Evolutionary conservation across 2,329 filamentous ascomycete species (phyloP).

Genomic region (Balansia obtecta): DNA sequence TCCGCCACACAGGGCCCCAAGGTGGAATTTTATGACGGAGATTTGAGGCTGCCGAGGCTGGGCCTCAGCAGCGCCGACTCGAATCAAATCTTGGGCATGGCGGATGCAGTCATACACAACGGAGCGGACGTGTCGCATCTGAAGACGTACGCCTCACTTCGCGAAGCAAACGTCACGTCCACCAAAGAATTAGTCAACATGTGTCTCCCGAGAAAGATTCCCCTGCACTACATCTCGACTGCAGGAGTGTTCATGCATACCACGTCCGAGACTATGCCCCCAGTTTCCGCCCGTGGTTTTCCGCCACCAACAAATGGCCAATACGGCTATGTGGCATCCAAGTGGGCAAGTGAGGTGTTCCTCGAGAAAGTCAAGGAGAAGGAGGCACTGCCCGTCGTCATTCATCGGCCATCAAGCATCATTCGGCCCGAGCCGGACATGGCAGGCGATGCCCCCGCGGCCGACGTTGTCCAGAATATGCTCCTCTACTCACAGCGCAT

Average conservation of each 20-base stretch:
- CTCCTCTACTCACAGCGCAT: not conserved
- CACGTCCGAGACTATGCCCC: not conserved
- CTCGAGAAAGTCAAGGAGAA: constrained; percentile 12
- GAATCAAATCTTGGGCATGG: not conserved
- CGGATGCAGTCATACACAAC: constrained; percentile 35
- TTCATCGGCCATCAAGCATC: constrained; percentile 8
- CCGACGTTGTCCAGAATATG: not conserved
- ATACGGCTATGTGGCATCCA: constrained; percentile 19
- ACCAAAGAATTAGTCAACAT: constrained; percentile 16
- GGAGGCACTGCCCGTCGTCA: constrained; percentile 3
- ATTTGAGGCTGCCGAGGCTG: constrained; percentile 21
- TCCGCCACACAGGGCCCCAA: constrained; percentile 5
- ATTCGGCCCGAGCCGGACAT: not conserved
- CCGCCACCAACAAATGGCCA: constrained; percentile 9
- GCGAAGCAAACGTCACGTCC: constrained; percentile 17
- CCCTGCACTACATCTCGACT: constrained; percentile 17
- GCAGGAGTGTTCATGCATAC: not conserved
- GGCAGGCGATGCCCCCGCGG: not conserved
- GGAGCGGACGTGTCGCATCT: constrained; percentile 24
- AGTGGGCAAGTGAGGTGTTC: constrained; percentile 21
- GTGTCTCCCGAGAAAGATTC: constrained; percentile 10
- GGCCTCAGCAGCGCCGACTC: constrained; percentile 20
- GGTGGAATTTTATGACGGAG: constrained; percentile 11
- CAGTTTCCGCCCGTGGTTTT: not conserved
- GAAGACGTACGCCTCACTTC: constrained; percentile 18